Percentiles rank a stretch among this genome's conserved stretches.
These are phyloP conservation scores for Phytophthora pseudosyringae DNA, from an alignment of 352 stramenopile species.

Conservation along the genomic window DNA sequence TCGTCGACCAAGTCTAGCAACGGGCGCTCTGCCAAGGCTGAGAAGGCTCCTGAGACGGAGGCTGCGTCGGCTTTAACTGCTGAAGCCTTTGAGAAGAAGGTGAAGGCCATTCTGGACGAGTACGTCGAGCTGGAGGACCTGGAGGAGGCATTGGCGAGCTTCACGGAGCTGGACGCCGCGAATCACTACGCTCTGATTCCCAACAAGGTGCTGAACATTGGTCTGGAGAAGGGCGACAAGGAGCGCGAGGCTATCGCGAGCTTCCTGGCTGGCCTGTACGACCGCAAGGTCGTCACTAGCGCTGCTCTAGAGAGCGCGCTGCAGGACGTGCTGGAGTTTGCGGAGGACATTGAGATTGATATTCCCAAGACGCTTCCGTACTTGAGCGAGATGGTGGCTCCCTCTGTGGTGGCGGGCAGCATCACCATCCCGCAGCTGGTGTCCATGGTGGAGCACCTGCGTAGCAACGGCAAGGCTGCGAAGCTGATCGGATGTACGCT, in stretches of 20 bases:
- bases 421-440: slow-evolving; percentile 53
- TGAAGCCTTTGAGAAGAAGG: slow-evolving; percentile 84
- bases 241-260: slow-evolving; percentile 61
- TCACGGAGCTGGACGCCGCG: slow-evolving; percentile 63
- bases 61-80: slow-evolving; percentile 40
- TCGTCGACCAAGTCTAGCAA: slow-evolving; percentile 34
- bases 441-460: slow-evolving; percentile 52
- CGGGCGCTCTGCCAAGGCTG: slow-evolving; percentile 17
- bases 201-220: slow-evolving; percentile 65
- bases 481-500: slow-evolving; percentile 66
- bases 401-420: slow-evolving; percentile 51
- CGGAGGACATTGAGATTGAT: slow-evolving; percentile 85
- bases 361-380: slow-evolving; percentile 78
- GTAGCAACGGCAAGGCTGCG: slow-evolving; percentile 67
- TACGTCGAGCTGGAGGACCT: slow-evolving; percentile 88
- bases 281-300: slow-evolving; percentile 52
- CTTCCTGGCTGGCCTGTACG: slow-evolving; percentile 62
- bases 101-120: slow-evolving; percentile 84
- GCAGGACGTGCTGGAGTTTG: slow-evolving; percentile 71
- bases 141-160: slow-evolving; percentile 68
- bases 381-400: slow-evolving; percentile 74
- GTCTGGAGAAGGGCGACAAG: slow-evolving; percentile 72
- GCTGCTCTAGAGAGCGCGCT: slow-evolving; percentile 49
- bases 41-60: slow-evolving; percentile 28
- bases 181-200: slow-evolving; percentile 59